These are phyloP conservation scores for Fusarium penzigii DNA, from an alignment of 2,329 filamentous ascomycete genomes.

Conservation along the genomic window DNA sequence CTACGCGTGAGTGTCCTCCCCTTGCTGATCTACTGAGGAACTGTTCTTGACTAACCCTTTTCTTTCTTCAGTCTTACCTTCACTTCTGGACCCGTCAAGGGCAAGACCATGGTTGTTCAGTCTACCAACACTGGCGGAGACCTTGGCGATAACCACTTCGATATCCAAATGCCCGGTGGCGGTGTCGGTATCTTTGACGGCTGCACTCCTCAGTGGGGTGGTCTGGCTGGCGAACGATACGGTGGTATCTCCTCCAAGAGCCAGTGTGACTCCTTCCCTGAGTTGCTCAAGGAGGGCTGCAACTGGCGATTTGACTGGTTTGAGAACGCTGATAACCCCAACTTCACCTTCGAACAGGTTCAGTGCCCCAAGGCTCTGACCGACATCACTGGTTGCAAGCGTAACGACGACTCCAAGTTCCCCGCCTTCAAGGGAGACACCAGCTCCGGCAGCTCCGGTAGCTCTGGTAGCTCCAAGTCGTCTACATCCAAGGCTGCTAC, in stretches of 20 bases:
- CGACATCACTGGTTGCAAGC: constrained; percentile 39
- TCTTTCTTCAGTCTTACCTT: constrained; percentile 45
- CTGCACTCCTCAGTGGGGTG: constrained; percentile 49
- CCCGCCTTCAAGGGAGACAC: constrained; percentile 23
- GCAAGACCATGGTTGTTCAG: constrained; percentile 66
- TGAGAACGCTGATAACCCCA: constrained; percentile 57
- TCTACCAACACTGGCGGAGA: constrained; percentile 64
- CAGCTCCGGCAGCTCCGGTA: constrained; percentile 8
- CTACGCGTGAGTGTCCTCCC: constrained; percentile 46
- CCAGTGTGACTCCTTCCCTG: constrained; percentile 55
- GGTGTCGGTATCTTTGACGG: constrained; percentile 57
- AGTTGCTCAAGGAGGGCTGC: constrained; percentile 56
- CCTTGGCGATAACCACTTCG: constrained; percentile 58
- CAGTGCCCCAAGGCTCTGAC: constrained; percentile 53
- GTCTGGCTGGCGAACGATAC: constrained; percentile 55
- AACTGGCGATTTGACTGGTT: constrained; percentile 68
- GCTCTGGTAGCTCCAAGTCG: constrained; percentile 4
- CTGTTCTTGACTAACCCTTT: constrained; percentile 2
- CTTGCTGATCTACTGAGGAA: too few species aligned
- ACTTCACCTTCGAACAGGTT: constrained; percentile 56
- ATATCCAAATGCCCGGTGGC: constrained; percentile 57
- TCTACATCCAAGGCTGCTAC: constrained; percentile 1
- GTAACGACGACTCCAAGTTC: constrained; percentile 33
- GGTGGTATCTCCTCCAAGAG: constrained; percentile 54
- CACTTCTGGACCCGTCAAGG: constrained; percentile 50